Conservation (phyloP, 768 basidiomycete species). For the Mycena galopus region DNA sequence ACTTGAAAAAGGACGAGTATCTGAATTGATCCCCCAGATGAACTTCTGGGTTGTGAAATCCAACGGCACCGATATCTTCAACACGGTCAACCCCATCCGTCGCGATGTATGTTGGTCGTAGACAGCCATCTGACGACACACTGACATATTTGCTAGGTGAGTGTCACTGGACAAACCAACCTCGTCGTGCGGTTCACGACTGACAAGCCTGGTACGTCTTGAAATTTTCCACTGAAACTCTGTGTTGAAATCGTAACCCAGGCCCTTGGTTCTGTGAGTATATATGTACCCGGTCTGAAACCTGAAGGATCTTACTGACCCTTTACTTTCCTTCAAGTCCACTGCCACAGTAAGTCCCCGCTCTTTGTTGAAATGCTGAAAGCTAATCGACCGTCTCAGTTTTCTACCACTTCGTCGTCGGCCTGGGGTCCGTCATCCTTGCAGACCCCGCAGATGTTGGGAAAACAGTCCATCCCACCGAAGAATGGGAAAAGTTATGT, state of each 20-base stretch:
- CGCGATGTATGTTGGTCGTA: conserved; percentile 35
- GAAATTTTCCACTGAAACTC: background rate
- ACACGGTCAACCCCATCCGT: conserved; percentile 64
- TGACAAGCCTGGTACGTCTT: no score
- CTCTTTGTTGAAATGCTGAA: no score
- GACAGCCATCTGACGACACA: background rate
- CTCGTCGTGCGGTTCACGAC: conserved; percentile 36
- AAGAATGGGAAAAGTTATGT: no score
- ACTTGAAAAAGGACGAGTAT: background rate
- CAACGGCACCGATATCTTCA: conserved; percentile 46
- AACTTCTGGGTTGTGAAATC: conserved; percentile 57
- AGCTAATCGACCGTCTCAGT: no score
- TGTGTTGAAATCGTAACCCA: no score
- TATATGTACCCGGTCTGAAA: background rate
- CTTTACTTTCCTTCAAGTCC: no score
- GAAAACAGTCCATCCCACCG: no score
- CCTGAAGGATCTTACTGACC: no score
- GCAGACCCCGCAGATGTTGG: no score
- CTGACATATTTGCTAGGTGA: conserved; percentile 11
- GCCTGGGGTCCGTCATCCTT: no score
- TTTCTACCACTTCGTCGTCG: no score
- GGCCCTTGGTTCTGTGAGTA: no score
- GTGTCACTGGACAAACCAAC: conserved; percentile 21
- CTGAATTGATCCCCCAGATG: conserved; percentile 15
- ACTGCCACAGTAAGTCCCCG: background rate